phyloP scores from a whole-genome alignment of 2,329 filamentous ascomycete genomes.

The Fusarium falciforme region DNA sequence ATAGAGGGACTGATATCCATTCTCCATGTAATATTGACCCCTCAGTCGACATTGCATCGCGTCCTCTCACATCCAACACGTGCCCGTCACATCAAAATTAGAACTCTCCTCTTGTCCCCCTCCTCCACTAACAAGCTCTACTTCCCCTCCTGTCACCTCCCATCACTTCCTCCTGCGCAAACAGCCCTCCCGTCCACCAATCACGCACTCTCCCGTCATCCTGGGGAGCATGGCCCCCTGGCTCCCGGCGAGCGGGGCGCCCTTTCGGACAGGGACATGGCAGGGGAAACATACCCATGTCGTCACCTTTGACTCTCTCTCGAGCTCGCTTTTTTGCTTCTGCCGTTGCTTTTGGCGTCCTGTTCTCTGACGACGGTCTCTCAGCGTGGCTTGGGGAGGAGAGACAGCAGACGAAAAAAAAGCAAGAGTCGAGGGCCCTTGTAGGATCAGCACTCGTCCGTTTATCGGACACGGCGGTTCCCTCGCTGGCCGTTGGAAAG shows the following conservation, averaged over 20 bases:
- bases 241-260: slow-evolving; percentile 40
- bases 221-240: slow-evolving; percentile 44
- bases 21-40: neutral
- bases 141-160: slow-evolving; percentile 19
- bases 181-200: slow-evolving; percentile 28
- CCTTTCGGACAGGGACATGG: slow-evolving; percentile 27
- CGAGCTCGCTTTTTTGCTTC: slow-evolving; percentile 1
- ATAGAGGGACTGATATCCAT: neutral
- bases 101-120: neutral
- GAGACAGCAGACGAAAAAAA: neutral
- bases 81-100: neutral
- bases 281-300: slow-evolving; percentile 27
- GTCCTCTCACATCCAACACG: neutral
- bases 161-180: slow-evolving; percentile 21
- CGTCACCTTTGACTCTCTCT: slow-evolving; percentile 23
- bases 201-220: slow-evolving; percentile 41
- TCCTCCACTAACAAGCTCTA: slow-evolving; percentile 20
- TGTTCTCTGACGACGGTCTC: slow-evolving; percentile 12
- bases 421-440: neutral
- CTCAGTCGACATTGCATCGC: neutral
- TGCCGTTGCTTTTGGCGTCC: slow-evolving; percentile 21
- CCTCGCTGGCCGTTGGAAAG: slow-evolving; percentile 3
- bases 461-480: neutral
- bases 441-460: neutral
- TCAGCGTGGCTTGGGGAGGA: slow-evolving; percentile 24